phyloP scores from a whole-genome alignment of 805 yeast species.

The Tetrapisispora fleetii region DNA sequence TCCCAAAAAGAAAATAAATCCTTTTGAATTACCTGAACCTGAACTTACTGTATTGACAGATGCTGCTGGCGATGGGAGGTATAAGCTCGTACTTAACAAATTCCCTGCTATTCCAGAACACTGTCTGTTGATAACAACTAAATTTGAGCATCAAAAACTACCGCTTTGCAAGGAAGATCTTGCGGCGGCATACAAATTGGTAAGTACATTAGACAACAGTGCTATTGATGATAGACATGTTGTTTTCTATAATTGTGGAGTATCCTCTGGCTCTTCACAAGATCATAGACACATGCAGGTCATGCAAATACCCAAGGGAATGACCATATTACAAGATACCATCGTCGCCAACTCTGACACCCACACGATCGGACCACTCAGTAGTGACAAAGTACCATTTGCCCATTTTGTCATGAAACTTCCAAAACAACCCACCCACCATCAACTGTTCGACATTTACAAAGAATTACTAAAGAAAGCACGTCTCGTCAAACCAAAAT shows the following conservation, averaged over 20 bases:
- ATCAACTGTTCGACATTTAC: neutral
- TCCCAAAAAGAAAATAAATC: conserved; percentile 37
- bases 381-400: conserved; percentile 53
- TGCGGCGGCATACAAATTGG: conserved; percentile 43
- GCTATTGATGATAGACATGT: conserved; percentile 42
- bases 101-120: conserved; percentile 78
- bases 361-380: conserved; percentile 47
- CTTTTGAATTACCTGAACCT: conserved; percentile 75
- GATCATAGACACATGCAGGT: conserved; percentile 90
- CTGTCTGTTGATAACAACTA: conserved; percentile 66
- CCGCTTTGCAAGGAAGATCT: conserved; percentile 69
- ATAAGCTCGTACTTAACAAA: conserved; percentile 70
- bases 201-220: conserved; percentile 38
- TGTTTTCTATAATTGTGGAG: conserved; percentile 85
- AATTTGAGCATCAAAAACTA: conserved; percentile 59
- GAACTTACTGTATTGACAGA: conserved; percentile 51
- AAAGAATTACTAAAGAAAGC: conserved; percentile 54
- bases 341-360: conserved; percentile 44
- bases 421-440: conserved; percentile 33
- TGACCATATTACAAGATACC: conserved; percentile 49
- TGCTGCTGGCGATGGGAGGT: conserved; percentile 37
- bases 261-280: conserved; percentile 86
- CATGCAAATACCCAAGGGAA: conserved; percentile 55
- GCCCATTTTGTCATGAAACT: conserved; percentile 76
- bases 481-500: conserved; percentile 38